Evolutionary conservation across 23 red algal genomes (phyloP), one percentile per base, ranked within the genome.

Genomic region (Gracilaria caudata): DNA sequence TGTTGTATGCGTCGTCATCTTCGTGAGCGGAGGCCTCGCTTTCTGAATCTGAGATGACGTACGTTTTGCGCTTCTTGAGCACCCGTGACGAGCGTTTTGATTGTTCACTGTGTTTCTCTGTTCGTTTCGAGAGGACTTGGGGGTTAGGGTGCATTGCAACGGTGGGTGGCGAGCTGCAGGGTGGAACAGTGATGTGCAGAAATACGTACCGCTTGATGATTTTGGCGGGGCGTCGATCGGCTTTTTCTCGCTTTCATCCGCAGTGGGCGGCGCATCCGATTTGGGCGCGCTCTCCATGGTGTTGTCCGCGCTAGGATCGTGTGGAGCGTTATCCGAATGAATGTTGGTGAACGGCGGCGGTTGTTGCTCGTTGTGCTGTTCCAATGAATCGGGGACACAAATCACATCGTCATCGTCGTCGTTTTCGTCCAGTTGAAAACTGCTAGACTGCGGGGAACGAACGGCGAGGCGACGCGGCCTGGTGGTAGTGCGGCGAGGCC

Each of bases 1-100:
- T 76, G 51, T 72, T 86, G 24, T 86, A 86, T 4, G 44, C 82
- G 26, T 86, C 82, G 33, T 86, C 82, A 36, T 86, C 43, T 51
- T 80, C 77, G 21, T 80, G 51, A 3, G 35, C 77, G 35, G 77
- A 80, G 1, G 51, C 49, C 2, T 80, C 77, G 35, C 77, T 60
- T 53, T 80, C 77, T 2, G 77, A 80, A 41, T 80, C 77, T 25
- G 77, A 80, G 25, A 80, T 80, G 77, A 58, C 77, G 51, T 60
- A 80, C 36, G 51, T 10, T 14, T 57, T 80, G 2, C 51, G 77
- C 21, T 80, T 19, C 21, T 58, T 80, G 0, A 32, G 11, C 21
- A 58, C 44, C 25, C 77, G 47, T 4, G 39, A 7, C 12, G 43
- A 46, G 29, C 77, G 30, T 21, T 38, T 16, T 13, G 38, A 17